These are phyloP conservation scores for Cercospora zeae-maydis DNA, from an alignment of 2,329 filamentous ascomycete species.

Conservation along the genomic window DNA sequence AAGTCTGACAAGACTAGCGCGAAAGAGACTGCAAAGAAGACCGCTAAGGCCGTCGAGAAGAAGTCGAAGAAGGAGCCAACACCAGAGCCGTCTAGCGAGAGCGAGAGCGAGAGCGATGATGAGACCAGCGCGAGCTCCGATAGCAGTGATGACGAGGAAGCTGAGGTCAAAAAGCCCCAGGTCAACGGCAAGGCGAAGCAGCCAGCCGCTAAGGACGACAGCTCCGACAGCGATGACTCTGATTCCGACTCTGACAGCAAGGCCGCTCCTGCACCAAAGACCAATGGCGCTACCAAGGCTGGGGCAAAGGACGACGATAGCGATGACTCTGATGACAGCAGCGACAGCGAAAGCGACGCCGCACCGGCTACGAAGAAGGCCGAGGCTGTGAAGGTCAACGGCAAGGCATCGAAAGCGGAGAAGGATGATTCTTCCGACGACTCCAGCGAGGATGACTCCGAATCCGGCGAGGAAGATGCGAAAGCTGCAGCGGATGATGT, in stretches of 20 bases:
- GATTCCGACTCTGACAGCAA: constrained; percentile 33
- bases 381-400: constrained; percentile 31
- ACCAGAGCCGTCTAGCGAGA: constrained; percentile 42
- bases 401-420: constrained; percentile 22
- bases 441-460: constrained; percentile 30
- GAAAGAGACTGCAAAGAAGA: constrained; percentile 50
- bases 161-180: constrained; percentile 26
- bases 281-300: constrained; percentile 30
- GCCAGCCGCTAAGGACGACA: constrained; percentile 25
- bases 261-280: constrained; percentile 28
- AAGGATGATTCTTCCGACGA: constrained; percentile 27
- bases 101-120: constrained; percentile 32
- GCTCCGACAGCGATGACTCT: constrained; percentile 19
- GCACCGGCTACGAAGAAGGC: constrained; percentile 23
- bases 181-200: constrained; percentile 27
- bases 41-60: constrained; percentile 44
- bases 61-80: constrained; percentile 47
- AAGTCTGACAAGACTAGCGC: constrained; percentile 62
- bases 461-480: constrained; percentile 29
- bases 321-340: constrained; percentile 19
- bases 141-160: constrained; percentile 38
- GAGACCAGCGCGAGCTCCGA: constrained; percentile 37
- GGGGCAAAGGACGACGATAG: constrained; percentile 25
- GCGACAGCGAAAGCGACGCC: constrained; percentile 34
- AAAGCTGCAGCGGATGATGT: constrained; percentile 30